Evolutionary conservation across 169 alveolate genomes (phyloP).

Genomic region (Sarcocystis neurona): DNA sequence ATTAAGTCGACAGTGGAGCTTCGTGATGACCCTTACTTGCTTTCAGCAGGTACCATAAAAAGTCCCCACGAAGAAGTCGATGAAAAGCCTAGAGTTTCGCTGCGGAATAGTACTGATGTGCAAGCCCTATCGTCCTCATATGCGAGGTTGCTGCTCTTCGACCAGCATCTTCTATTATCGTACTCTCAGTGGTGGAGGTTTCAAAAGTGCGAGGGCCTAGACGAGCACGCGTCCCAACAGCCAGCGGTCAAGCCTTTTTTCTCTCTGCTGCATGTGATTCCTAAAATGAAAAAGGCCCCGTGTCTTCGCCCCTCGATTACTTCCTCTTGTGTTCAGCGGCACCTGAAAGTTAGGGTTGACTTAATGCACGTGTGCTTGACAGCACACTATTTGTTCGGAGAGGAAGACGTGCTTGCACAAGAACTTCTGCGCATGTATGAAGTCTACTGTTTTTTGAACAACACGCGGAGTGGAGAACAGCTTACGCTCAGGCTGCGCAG

Average conservation of each 20-base stretch:
- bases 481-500: conserved; percentile 53
- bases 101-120: conserved; percentile 22
- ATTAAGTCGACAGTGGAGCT: background rate
- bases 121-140: conserved; percentile 26
- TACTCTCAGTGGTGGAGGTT: conserved; percentile 20
- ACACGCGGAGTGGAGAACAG: conserved; percentile 50
- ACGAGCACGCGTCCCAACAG: background rate
- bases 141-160: conserved; percentile 37
- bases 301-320: conserved; percentile 29
- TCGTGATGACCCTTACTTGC: background rate
- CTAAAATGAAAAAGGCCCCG: conserved; percentile 22
- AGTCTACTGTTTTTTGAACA: conserved; percentile 32
- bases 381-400: conserved; percentile 41
- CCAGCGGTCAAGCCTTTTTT: conserved; percentile 15
- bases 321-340: conserved; percentile 10
- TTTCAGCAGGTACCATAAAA: background rate
- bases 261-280: background rate
- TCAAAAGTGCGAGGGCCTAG: background rate
- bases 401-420: conserved; percentile 48
- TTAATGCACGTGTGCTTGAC: conserved; percentile 47
- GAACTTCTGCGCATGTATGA: conserved; percentile 40
- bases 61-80: background rate
- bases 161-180: background rate
- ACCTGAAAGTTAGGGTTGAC: conserved; percentile 30
- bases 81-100: background rate